A percentile compares a stretch with the other conserved stretches of the same genome.
These are phyloP conservation scores for Aspergillus kassunensis DNA, from an alignment of 495 filamentous ascomycete genomes.

Conservation along the genomic window DNA sequence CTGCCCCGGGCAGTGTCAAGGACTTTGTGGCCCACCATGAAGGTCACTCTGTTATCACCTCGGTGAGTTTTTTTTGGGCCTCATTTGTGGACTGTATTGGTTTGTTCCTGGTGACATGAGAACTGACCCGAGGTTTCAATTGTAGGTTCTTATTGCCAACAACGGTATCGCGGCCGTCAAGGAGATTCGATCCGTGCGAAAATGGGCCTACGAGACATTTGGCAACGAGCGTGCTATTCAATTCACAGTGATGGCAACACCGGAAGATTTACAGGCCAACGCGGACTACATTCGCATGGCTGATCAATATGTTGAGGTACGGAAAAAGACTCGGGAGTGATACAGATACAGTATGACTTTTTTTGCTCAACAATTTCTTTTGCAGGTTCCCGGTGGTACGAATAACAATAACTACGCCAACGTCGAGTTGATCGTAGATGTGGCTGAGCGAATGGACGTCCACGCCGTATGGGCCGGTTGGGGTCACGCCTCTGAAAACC, in stretches of 20 bases:
- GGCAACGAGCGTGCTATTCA: constrained; percentile 97
- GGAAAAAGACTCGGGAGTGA: constrained; percentile 4
- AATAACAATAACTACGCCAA: constrained; percentile 99
- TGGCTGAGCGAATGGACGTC: constrained; percentile 97
- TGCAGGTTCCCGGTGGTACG: constrained; percentile 83
- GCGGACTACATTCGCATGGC: constrained; percentile 99
- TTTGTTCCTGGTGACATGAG: neutral
- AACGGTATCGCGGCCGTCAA: constrained; percentile 99
- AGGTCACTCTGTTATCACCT: constrained; percentile 96
- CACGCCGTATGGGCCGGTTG: constrained; percentile 99
- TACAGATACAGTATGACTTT: no score
- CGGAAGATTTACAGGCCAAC: constrained; percentile 96
- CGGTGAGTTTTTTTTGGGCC: constrained; percentile 54
- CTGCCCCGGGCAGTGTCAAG: constrained; percentile 76
- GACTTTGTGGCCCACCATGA: constrained; percentile 88
- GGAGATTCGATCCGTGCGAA: constrained; percentile 95
- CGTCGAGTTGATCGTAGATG: constrained; percentile 97
- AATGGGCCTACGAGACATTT: constrained; percentile 99
- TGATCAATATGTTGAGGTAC: constrained; percentile 95
- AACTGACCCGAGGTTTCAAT: neutral
- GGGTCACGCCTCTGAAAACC: constrained; percentile 99
- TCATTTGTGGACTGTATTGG: neutral
- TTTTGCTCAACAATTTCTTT: neutral
- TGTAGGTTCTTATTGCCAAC: constrained; percentile 95
- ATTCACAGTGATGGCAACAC: constrained; percentile 99